Percentiles rank a stretch among this genome's conserved stretches.
Conservation (phyloP, 768 basidiomycete genomes). For the Leccinum uliginosum region DNA sequence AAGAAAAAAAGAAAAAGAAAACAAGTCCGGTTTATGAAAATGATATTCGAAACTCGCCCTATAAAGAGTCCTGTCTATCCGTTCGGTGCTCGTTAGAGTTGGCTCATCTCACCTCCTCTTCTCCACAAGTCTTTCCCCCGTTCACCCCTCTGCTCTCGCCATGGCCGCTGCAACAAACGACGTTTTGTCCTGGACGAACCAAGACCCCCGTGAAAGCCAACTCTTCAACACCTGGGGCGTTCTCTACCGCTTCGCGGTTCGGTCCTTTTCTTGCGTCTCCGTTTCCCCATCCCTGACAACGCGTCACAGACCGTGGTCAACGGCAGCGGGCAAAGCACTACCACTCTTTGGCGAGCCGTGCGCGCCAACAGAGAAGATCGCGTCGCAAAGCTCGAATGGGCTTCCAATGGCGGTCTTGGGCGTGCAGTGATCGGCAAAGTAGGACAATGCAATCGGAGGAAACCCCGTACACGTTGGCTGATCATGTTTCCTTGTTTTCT, state of each 20-base stretch:
- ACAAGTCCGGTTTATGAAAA: constrained; percentile 43
- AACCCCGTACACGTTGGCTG: constrained; percentile 14
- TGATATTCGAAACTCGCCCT: constrained; percentile 39
- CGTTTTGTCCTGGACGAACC: constrained; percentile 82
- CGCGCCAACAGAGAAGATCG: constrained; percentile 84
- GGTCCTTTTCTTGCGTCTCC: constrained; percentile 18
- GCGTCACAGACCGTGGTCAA: constrained; percentile 55
- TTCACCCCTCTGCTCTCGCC: constrained; percentile 29
- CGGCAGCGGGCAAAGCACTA: constrained; percentile 63
- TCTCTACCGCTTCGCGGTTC: constrained; percentile 75
- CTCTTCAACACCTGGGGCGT: constrained; percentile 81
- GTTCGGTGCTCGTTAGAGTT: constrained; percentile 19
- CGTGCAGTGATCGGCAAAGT: constrained; percentile 86
- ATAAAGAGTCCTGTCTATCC: constrained; percentile 45
- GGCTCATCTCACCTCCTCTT: constrained; percentile 28
- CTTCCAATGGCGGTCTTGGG: constrained; percentile 75
- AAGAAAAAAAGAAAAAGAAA: constrained; percentile 34
- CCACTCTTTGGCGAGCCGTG: constrained; percentile 76
- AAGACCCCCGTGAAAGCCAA: constrained; percentile 78
- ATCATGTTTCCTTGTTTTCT: constrained; percentile 17
- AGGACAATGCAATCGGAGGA: constrained; percentile 16
- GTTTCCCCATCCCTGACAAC: constrained; percentile 24
- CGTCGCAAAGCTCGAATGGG: constrained; percentile 86
- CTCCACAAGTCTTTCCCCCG: constrained; percentile 24
- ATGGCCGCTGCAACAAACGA: constrained; percentile 60